Evolutionary conservation across 164 flowering plant species (phyloP), one percentile per base, ranked within the genome.

Genomic region (Magnolia sinica): DNA sequence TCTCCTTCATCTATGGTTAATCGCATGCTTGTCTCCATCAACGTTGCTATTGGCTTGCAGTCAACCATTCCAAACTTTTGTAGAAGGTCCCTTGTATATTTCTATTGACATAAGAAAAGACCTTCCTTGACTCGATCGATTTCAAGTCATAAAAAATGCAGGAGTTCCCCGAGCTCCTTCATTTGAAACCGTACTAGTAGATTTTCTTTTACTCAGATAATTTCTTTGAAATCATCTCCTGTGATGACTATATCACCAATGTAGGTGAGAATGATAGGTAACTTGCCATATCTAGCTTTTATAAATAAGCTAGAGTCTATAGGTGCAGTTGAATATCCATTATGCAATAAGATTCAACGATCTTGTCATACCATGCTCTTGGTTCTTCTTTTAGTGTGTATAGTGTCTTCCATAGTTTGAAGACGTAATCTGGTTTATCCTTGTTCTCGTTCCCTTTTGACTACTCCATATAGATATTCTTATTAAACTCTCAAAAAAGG

Each of bases 291-390:
- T 50, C 24, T 49, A 23, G 19, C 45, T 27, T 51, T 72, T 51
- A 51, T 11, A 22, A 51, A 72, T 22, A 72, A 50, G 37, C 68
- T 76, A 31, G 69, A 45, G 51, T 70, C 45, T 70, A 23, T 61
- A 52, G 50, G 51, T 55, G 68, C 22, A 8, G 16, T 69, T 16
- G 8, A 59, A 45, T 71, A 76, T 51, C 52, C 79, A 63, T 49
- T 58, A 11, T 76, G 68, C 8, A 70, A 5, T 45, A 76, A 22
- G 50, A 76, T 45, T 76, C 68, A 20, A 69, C 70, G 24, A 76
- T 71, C 68, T 71, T 76, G 14, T 37, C 74, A 7, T 71, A 0
- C 37, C 65, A 16, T 63, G 45, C 45, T 37, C 45, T 37, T 37
- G 7, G 45, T 37, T 3, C 45, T 3, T 37, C 0, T 5, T 37